Evolutionary conservation across 2,329 filamentous ascomycete genomes (phyloP), one percentile per base, ranked within the genome.

Genomic region (Stagonosporopsis cucurbitacearum): DNA sequence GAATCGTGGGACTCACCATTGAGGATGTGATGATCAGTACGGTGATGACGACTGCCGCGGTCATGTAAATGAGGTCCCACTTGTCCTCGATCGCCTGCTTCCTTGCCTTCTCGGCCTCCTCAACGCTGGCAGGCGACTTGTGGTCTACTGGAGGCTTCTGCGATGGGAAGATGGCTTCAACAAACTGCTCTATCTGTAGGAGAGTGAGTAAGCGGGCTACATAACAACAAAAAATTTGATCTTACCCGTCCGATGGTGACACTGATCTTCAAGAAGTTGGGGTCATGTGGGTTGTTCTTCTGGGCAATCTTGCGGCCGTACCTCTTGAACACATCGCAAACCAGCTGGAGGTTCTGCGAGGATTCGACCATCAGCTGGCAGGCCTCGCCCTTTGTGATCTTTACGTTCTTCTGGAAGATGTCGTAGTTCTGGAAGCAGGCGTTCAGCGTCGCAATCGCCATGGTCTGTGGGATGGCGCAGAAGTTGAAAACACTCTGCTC

Each of bases 401-500:
- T 99, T 79, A 99, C 81, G 71, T 97, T 95, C 62, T 84, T 87
- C 73, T 94, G 79, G 73, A 96, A 96, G 54, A 99, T 87, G 57
- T 82, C 83, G 20, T 91, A 90, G 77, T 99, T 99, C 69, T 90
- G 89, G 86, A 98, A 99, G 67, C 94, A 90, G 17, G 92, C 81
- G 66, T 97, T 93, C 37, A 98, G 80, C 0, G 94, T 98, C 8
- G 95, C 94, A 74, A 99, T 97, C 49, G 94, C 95, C 95, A 99
- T 99, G 62, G 88, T 83, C 77, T 99, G 95, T 2, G 95, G 95
- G 62, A 99, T 99, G 53, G 94, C 94, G 43, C 92, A 92, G 76
- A 99, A 99, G 83, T 99, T 99, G 86, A 99, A 99, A 23, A 96
- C 92, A 73, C 92, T 96, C 80, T 99, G 95, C 73, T 99, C 95